Evolutionary conservation across 2,329 filamentous ascomycete genomes (phyloP), one percentile per base, ranked within the genome.

Genomic region (Graphilbum ipis-grandicollis): DNA sequence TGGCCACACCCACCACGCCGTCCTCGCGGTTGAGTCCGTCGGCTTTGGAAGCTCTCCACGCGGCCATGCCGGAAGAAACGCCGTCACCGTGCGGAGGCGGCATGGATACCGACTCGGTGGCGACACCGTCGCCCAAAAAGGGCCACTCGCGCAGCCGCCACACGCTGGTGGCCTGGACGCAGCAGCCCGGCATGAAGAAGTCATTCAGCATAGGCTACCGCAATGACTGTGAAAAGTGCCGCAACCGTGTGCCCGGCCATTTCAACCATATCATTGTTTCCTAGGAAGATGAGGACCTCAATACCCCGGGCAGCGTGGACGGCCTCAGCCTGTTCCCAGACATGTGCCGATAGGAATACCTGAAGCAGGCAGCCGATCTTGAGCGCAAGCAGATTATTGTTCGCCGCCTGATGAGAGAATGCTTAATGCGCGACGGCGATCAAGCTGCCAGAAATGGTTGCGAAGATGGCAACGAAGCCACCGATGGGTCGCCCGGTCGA

Each of bases 161-260:
- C 46, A 74, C 70, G 0, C 54, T 74, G 39, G 71, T 71, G 49
- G 63, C 61, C 39, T 74, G 69, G 70, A 74, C 70, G 2, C 59
- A 63, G 48, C 66, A 73, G 42, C 68, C 69, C 0, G 69, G 70
- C 44, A 73, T 72, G 66, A 79, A 78, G 56, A 71, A 70, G 52
- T 73, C 68, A 42, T 78, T 85, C 52, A 80, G 77, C 48, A 83
- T 85, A 71, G 80, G 80, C 35, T 85, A 78, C 57, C 64, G 79
- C 43, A 67, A 75, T 12, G 79, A 83, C 53, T 86, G 80, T 51
- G 79, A 84, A 42, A 84, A 84, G 55, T 86, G 80, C 56, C 68
- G 67, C 32, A 64, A 70, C 51, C 79, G 75, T 51, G 76, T 83
- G 8, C 79, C 80, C 0, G 80, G 80, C 1, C 80, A 86, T 52